Percentiles rank a stretch among this genome's conserved stretches.
These are phyloP conservation scores for Acer negundo DNA, from an alignment of 345 rosid genomes.

Conservation along the genomic window DNA sequence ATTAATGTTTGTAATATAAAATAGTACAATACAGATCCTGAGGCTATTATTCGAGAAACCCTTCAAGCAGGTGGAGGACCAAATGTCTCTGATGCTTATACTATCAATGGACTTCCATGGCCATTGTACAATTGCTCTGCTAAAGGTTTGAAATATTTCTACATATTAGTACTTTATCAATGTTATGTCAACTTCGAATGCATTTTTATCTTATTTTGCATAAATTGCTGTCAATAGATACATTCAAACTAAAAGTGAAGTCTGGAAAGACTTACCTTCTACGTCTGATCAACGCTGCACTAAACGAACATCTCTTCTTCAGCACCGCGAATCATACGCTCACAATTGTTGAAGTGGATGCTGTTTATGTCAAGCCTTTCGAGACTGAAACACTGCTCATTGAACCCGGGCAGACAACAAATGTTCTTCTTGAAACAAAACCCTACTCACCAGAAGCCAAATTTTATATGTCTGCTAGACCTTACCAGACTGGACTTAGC, in stretches of 20 bases:
- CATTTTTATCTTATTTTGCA: constrained; percentile 14
- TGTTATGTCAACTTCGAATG: neutral
- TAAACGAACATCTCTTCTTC: constrained; percentile 57
- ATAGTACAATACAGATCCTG: constrained; percentile 43
- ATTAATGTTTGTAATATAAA: too few relatives aligned
- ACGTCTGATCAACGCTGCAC: constrained; percentile 48
- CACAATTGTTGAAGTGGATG: constrained; percentile 46
- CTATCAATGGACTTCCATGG: constrained; percentile 83
- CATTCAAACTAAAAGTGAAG: constrained; percentile 48
- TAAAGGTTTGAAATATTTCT: constrained; percentile 39
- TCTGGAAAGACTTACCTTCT: constrained; percentile 51
- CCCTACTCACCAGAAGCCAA: constrained; percentile 41
- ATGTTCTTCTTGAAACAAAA: constrained; percentile 45
- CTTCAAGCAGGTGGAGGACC: constrained; percentile 71
- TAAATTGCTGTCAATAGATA: constrained; percentile 28
- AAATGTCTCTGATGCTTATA: constrained; percentile 80
- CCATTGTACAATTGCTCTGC: constrained; percentile 74
- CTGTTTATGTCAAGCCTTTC: constrained; percentile 42
- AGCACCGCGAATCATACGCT: constrained; percentile 54
- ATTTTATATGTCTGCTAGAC: constrained; percentile 60
- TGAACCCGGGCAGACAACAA: constrained; percentile 50
- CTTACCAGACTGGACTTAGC: constrained; percentile 64
- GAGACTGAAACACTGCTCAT: constrained; percentile 38
- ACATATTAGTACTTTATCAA: neutral
- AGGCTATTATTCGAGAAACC: constrained; percentile 65